phyloP scores from a whole-genome alignment of 176 grass and related monocot species.

The Oryza coarctata region DNA sequence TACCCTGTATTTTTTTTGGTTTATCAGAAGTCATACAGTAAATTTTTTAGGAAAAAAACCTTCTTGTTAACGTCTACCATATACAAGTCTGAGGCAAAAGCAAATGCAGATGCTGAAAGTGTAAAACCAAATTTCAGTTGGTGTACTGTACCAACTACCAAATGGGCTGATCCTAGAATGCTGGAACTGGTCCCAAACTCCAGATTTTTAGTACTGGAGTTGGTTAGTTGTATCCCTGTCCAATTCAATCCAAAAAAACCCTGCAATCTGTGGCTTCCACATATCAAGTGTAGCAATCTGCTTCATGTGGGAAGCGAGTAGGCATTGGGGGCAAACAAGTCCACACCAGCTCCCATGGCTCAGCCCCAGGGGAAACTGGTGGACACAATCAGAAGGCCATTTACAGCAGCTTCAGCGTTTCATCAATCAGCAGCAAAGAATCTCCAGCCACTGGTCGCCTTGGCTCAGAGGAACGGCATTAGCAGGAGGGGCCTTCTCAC shows the following conservation, averaged over 20 bases:
- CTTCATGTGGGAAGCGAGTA: not conserved
- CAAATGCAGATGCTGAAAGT: not conserved
- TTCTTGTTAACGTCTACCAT: not conserved
- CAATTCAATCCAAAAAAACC: constrained; percentile 36
- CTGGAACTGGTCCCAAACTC: no score
- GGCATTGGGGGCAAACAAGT: not conserved
- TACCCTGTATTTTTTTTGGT: constrained; percentile 6
- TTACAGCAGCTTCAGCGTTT: constrained; percentile 36
- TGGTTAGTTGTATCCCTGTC: not conserved
- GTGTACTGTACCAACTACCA: not conserved
- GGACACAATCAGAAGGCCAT: constrained; percentile 29
- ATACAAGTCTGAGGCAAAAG: no score
- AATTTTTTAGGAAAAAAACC: not conserved
- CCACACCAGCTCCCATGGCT: not conserved
- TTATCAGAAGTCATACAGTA: not conserved
- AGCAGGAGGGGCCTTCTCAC: constrained; percentile 61
- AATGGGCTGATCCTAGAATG: not conserved
- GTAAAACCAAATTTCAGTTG: not conserved
- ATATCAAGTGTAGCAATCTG: constrained; percentile 18
- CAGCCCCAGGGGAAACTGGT: constrained; percentile 25
- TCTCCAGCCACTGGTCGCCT: constrained; percentile 23
- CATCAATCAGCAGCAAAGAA: constrained; percentile 28
- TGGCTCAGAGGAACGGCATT: constrained; percentile 45
- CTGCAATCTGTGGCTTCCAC: constrained; percentile 29
- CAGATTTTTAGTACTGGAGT: not conserved